These are phyloP conservation scores for Ophiostoma populinum DNA, from an alignment of 2,329 filamentous ascomycete genomes.

Conservation along the genomic window DNA sequence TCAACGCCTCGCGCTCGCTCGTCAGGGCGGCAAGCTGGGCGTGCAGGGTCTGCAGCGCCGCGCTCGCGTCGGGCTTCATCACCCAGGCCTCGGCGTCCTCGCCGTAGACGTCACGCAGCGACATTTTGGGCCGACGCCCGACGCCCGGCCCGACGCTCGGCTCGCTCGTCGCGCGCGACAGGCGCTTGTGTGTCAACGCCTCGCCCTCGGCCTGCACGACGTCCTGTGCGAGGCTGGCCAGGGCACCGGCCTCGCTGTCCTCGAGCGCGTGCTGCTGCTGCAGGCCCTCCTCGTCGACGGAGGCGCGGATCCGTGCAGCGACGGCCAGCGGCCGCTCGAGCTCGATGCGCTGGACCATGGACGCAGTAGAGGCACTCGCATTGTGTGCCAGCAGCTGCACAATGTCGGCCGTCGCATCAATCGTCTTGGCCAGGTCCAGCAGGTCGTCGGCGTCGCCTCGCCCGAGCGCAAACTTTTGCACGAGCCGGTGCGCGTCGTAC, in stretches of 20 bases:
- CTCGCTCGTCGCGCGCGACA: slow-evolving; percentile 1
- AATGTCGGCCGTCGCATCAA: slow-evolving; percentile 55
- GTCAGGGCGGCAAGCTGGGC: slow-evolving; percentile 41
- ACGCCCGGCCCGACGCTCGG: too few species aligned
- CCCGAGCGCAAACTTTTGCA: slow-evolving; percentile 87
- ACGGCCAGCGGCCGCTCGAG: slow-evolving; percentile 51
- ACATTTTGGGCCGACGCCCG: slow-evolving; percentile 13
- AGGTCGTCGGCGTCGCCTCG: slow-evolving; percentile 87
- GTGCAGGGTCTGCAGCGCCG: slow-evolving; percentile 49
- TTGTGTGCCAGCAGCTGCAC: slow-evolving; percentile 24
- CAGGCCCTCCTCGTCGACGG: slow-evolving; percentile 90
- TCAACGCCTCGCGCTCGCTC: slow-evolving; percentile 42
- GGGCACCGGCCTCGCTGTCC: slow-evolving; percentile 51
- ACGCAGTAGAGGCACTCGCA: slow-evolving; percentile 15
- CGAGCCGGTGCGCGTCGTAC: slow-evolving; percentile 72
- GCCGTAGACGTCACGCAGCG: slow-evolving; percentile 38
- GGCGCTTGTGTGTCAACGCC: neutral
- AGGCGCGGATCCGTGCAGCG: slow-evolving; percentile 50
- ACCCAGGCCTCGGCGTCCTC: slow-evolving; percentile 45
- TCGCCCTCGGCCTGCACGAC: slow-evolving; percentile 47
- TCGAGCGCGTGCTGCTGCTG: slow-evolving; percentile 61
- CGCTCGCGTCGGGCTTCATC: slow-evolving; percentile 53
- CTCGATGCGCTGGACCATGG: slow-evolving; percentile 39
- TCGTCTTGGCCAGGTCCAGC: slow-evolving; percentile 64
- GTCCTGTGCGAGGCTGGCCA: slow-evolving; percentile 57